Base-by-base conservation (phyloP, 2,329 filamentous ascomycete species). In the Pseudocercospora fuligena region DNA sequence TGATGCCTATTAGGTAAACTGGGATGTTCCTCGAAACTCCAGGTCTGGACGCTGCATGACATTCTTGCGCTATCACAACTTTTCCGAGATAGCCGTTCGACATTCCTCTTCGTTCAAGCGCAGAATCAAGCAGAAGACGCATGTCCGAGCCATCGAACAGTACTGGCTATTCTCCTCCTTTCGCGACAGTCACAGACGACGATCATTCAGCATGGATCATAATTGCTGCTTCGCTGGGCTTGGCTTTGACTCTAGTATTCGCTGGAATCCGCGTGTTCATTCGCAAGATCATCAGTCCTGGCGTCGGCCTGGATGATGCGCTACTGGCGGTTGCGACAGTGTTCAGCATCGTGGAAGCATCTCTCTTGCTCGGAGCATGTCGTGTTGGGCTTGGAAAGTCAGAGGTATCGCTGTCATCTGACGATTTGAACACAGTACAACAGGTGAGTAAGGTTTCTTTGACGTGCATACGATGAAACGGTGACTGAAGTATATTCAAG, bases 121-220 rank as follows among this genome's bases (percentile, higher is more conserved):
- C 12, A 54, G 11, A 29, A 8, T 21, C 19, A 12, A 21, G 19
- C 47, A 23, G 11, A 23, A 56, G 49, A 62, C 51, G 63, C 47
- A 63, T 63, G 60, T 40, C 59, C 21, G 40, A 40, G 5, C n/a
- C 46, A 25, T 29, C 25, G 43, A 25, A 40, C 47, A 51, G 31
- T 9, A 64, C 29, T 19, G 47, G 65, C 8, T 65, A 64, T 27
- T 47, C 60, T 36, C 31, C 62, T 16, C 69, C 66, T 6, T 64
- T 60, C 23, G 66, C 60, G 23, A 63, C 61, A 2, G 58, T 64
- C 19, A 65, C 57, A 23, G 47, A 66, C 25, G 56, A 59, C 31
- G 69, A 70, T 27, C 69, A 69, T 36, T 19, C 36, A 14, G 69
- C 66, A 43, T 66, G 69, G 62, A 69, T 70, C 23, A 57, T 70